These are phyloP conservation scores for Fusarium nematophilum DNA, from an alignment of 2,329 filamentous ascomycete species.

Conservation along the genomic window DNA sequence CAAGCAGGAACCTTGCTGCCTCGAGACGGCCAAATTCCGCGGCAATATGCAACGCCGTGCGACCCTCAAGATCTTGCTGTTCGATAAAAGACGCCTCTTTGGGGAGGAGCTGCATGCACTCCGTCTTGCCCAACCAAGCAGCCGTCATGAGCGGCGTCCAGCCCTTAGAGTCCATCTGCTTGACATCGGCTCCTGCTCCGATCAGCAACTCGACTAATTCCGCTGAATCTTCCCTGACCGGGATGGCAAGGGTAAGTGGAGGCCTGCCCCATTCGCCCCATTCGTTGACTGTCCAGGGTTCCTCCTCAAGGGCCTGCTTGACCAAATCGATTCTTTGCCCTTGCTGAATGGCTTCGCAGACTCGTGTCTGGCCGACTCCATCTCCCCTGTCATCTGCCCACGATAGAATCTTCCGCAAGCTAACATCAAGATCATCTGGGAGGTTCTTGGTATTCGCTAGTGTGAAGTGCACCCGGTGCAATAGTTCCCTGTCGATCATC, in stretches of 20 bases:
- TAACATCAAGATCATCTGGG: too few species aligned
- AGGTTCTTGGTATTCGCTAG: too few species aligned
- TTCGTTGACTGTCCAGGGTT: slow-evolving; percentile 1
- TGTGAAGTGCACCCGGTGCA: too few species aligned
- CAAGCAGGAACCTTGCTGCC: not conserved
- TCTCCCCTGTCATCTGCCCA: too few species aligned
- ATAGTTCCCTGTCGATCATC: too few species aligned
- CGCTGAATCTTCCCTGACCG: fast-evolving
- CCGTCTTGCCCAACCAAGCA: fast-evolving
- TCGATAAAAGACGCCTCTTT: not conserved
- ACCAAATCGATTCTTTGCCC: not conserved
- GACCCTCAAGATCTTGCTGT: not conserved
- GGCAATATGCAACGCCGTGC: slow-evolving; percentile 9
- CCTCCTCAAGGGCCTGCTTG: not conserved
- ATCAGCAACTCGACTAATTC: slow-evolving; percentile 2
- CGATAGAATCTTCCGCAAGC: too few species aligned
- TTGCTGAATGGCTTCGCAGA: not conserved
- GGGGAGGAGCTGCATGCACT: slow-evolving; percentile 1
- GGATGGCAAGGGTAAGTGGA: not conserved
- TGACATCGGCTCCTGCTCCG: slow-evolving; percentile 6
- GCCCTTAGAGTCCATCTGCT: not conserved
- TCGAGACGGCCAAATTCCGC: not conserved
- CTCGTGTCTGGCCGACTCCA: not conserved
- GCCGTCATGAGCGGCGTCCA: slow-evolving; percentile 5
- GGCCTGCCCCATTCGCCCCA: not conserved